Evolutionary conservation across 2,329 filamentous ascomycete species (phyloP).

Genomic region (Rutstroemia sp.): DNA sequence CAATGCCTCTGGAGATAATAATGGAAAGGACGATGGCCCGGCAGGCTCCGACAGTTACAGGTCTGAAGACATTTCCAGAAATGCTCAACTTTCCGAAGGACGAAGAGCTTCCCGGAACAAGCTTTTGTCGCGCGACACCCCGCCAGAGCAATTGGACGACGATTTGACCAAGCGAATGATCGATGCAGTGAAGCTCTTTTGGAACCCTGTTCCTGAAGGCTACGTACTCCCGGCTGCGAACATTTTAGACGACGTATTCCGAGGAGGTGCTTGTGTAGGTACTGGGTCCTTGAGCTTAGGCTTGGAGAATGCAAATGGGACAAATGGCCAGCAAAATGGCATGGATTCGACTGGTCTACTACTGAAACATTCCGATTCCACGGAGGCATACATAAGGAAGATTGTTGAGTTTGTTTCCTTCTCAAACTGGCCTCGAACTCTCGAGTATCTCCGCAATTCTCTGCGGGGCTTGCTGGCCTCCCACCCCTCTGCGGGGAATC

Average conservation of each 20-base stretch:
- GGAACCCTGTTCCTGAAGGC: slow-evolving; percentile 50
- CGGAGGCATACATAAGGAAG: slow-evolving; percentile 48
- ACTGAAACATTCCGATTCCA: slow-evolving; percentile 31
- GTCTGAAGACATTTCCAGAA: slow-evolving; percentile 13
- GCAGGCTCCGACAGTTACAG: slow-evolving; percentile 15
- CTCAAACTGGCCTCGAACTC: slow-evolving; percentile 53
- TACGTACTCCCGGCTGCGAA: slow-evolving; percentile 49
- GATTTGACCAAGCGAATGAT: slow-evolving; percentile 47
- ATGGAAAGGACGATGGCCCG: slow-evolving; percentile 19
- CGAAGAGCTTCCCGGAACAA: slow-evolving; percentile 23
- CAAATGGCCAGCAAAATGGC: slow-evolving; percentile 24
- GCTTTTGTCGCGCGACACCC: slow-evolving; percentile 16
- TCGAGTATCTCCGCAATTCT: slow-evolving; percentile 48
- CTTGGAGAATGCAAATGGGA: slow-evolving; percentile 15
- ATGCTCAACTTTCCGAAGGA: slow-evolving; percentile 6
- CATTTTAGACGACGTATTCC: slow-evolving; percentile 44
- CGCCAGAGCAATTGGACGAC: slow-evolving; percentile 36
- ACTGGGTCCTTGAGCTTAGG: not conserved
- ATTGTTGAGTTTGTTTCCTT: slow-evolving; percentile 59
- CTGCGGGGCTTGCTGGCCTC: slow-evolving; percentile 26
- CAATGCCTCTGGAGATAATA: slow-evolving; percentile 22
- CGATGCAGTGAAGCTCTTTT: slow-evolving; percentile 47
- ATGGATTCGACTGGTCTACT: slow-evolving; percentile 25
- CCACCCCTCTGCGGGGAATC: slow-evolving; percentile 20
- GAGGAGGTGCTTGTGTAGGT: slow-evolving; percentile 6